Evolutionary conservation across 2,329 filamentous ascomycete species (phyloP).

Genomic region (Penicillium sclerotigenum): DNA sequence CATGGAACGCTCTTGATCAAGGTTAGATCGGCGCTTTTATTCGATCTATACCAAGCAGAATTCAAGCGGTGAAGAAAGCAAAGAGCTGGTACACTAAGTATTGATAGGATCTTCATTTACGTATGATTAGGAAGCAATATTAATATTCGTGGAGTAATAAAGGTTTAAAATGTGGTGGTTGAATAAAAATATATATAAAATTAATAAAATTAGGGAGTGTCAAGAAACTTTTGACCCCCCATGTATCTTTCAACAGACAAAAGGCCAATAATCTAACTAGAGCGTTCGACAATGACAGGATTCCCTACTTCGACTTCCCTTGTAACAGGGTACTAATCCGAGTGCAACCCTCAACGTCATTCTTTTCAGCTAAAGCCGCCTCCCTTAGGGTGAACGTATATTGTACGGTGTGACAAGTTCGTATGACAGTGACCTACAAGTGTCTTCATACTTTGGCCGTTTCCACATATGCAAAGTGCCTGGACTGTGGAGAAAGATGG

Average conservation of each 20-base stretch:
- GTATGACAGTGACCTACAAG: neutral
- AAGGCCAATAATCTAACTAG: neutral
- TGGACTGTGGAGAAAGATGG: neutral
- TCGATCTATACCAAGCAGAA: no score
- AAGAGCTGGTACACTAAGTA: no score
- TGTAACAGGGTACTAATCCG: neutral
- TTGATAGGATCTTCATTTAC: no score
- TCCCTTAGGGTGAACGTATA: conserved; percentile 4
- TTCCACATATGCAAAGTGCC: neutral
- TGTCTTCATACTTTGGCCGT: neutral
- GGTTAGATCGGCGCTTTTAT: no score
- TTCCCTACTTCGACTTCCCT: neutral
- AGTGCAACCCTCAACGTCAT: conserved; percentile 22
- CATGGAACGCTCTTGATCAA: no score
- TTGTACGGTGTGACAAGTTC: neutral
- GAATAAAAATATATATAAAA: no score
- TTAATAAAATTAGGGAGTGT: no score
- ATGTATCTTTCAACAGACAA: neutral
- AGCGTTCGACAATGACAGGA: neutral
- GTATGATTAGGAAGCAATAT: no score
- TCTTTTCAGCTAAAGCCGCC: conserved; percentile 31
- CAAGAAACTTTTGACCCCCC: no score
- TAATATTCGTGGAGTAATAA: no score
- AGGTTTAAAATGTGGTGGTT: no score
- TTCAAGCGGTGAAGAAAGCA: no score